These are phyloP conservation scores for Aureobasidium sp. DNA, from an alignment of 2,329 filamentous ascomycete genomes.

Conservation along the genomic window DNA sequence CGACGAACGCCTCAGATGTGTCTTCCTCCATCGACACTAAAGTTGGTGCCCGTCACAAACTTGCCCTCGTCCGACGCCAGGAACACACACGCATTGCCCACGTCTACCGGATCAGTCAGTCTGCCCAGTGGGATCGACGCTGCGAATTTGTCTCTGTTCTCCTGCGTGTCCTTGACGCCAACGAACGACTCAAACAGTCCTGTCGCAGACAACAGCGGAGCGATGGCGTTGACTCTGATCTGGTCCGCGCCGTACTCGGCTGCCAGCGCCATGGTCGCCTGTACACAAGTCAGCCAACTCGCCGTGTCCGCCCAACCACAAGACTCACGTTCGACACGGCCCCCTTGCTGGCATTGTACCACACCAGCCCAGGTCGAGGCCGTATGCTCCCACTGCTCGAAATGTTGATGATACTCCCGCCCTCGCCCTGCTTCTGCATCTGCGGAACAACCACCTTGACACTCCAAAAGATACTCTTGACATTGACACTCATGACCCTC, in stretches of 20 bases:
- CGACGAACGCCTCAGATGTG: conserved; percentile 22
- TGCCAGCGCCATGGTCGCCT: conserved; percentile 55
- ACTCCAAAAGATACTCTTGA: conserved; percentile 56
- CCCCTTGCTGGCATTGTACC: conserved; percentile 63
- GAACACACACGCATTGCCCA: conserved; percentile 63
- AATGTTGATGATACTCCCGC: conserved; percentile 56
- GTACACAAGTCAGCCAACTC: not conserved
- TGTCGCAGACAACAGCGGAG: conserved; percentile 58
- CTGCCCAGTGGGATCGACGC: conserved; percentile 48
- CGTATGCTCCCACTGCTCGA: conserved; percentile 55
- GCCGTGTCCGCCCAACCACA: not conserved
- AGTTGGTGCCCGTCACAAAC: conserved; percentile 64
- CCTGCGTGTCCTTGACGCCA: conserved; percentile 53
- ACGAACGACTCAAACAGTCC: conserved; percentile 52
- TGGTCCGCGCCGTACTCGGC: conserved; percentile 61
- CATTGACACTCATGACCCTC: conserved; percentile 57
- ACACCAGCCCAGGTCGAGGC: conserved; percentile 54
- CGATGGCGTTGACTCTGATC: conserved; percentile 62
- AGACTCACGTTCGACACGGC: conserved; percentile 44
- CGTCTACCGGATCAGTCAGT: conserved; percentile 51
- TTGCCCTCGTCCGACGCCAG: conserved; percentile 61
- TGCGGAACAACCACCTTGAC: conserved; percentile 52
- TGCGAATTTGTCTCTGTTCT: conserved; percentile 49
- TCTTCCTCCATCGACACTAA: conserved; percentile 54
- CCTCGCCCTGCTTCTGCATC: conserved; percentile 47